A percentile compares a stretch with the other conserved stretches of the same genome.
Evolutionary conservation across 805 yeast genomes (phyloP).

Genomic region (Metschnikowia amazonensis): DNA sequence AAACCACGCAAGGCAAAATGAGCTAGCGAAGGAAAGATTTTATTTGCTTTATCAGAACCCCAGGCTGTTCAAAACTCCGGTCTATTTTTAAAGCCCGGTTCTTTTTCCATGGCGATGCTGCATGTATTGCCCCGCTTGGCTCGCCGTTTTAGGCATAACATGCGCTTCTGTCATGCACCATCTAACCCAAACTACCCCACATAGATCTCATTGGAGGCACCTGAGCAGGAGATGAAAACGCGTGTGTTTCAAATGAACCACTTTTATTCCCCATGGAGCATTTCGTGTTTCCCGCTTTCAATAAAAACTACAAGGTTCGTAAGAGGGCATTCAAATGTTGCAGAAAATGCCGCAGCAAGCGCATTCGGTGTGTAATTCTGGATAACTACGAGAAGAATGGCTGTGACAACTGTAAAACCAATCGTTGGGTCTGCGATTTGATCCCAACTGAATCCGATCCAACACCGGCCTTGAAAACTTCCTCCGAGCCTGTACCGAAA

Average conservation of each 20-base stretch:
- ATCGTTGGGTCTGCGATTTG: constrained; percentile 18
- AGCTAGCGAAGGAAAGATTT: neutral
- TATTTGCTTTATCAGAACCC: neutral
- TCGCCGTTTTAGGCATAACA: neutral
- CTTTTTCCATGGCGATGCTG: neutral
- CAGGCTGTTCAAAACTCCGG: neutral
- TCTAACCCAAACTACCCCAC: constrained; percentile 6
- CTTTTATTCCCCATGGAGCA: constrained; percentile 19
- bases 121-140: neutral
- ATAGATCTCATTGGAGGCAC: constrained; percentile 1
- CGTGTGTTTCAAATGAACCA: neutral
- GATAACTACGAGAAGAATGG: constrained; percentile 21
- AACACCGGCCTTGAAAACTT: neutral
- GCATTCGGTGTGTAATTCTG: constrained; percentile 23
- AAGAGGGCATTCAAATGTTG: constrained; percentile 42
- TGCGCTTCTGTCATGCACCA: constrained; percentile 2
- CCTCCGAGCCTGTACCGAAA: neutral
- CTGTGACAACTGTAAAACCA: constrained; percentile 21
- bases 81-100: neutral
- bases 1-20: neutral
- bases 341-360: constrained; percentile 34
- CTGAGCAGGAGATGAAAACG: neutral
- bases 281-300: constrained; percentile 42
- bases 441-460: neutral
- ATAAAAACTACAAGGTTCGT: constrained; percentile 37